phyloP scores from a whole-genome alignment of 495 filamentous ascomycete genomes.

The Elasticomyces elasticus region DNA sequence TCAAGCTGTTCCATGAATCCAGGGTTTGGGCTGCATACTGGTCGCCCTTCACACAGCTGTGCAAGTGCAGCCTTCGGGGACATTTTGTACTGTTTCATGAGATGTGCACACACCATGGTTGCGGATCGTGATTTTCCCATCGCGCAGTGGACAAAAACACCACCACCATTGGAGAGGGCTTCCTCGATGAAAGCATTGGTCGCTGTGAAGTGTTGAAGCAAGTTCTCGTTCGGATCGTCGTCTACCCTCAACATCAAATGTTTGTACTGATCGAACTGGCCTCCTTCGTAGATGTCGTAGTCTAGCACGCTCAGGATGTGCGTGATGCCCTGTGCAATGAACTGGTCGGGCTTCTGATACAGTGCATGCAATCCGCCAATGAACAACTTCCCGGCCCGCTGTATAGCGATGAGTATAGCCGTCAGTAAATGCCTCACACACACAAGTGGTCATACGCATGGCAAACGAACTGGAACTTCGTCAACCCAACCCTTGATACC shows the following conservation, averaged over 20 bases:
- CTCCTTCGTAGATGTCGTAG: constrained; percentile 20
- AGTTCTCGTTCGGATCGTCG: constrained; percentile 26
- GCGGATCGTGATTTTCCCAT: constrained; percentile 29
- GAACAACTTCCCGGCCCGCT: constrained; percentile 23
- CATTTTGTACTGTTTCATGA: constrained; percentile 24
- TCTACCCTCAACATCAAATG: constrained; percentile 26
- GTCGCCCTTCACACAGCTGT: constrained; percentile 25
- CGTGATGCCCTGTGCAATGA: constrained; percentile 23
- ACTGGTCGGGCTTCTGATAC: constrained; percentile 25
- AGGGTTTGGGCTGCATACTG: constrained; percentile 27
- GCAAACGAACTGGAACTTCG: no score
- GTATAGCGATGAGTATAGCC: no score
- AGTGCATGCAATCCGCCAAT: constrained; percentile 31
- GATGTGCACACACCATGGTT: constrained; percentile 24
- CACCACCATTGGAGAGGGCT: constrained; percentile 18
- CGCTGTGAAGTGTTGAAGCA: constrained; percentile 23
- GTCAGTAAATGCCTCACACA: no score
- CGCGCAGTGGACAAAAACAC: constrained; percentile 30
- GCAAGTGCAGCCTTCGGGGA: constrained; percentile 16
- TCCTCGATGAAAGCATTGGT: constrained; percentile 20
- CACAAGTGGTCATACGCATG: no score
- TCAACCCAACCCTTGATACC: no score
- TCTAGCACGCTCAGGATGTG: constrained; percentile 28
- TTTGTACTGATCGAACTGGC: constrained; percentile 15
- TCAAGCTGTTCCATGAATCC: constrained; percentile 28